phyloP scores from a whole-genome alignment of 257 asterid species.

The Solanum peruvianum region DNA sequence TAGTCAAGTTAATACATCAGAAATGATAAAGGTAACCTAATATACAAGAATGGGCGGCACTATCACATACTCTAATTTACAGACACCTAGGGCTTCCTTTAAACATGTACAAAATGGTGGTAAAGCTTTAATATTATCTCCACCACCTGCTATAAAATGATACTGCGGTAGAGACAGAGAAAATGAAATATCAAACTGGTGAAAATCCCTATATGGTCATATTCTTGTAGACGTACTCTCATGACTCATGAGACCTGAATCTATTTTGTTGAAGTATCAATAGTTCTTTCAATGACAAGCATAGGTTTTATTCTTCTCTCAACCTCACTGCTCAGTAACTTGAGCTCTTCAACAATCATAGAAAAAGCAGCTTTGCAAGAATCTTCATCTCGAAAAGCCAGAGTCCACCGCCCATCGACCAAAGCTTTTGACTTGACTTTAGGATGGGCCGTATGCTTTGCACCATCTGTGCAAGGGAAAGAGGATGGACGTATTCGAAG shows the following conservation, averaged over 20 bases:
- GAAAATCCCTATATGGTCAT: slow-evolving; percentile 14
- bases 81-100: slow-evolving; percentile 26
- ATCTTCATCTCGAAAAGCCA: slow-evolving; percentile 80
- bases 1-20: background rate
- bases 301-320: slow-evolving; percentile 55
- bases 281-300: slow-evolving; percentile 33
- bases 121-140: slow-evolving; percentile 17
- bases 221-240: slow-evolving; percentile 27
- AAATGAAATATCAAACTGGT: background rate
- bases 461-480: slow-evolving; percentile 42
- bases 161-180: background rate
- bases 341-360: slow-evolving; percentile 67
- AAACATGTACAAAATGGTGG: slow-evolving; percentile 28
- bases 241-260: slow-evolving; percentile 9
- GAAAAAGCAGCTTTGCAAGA: slow-evolving; percentile 52
- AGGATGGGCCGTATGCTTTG: slow-evolving; percentile 28
- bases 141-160: slow-evolving; percentile 13
- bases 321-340: slow-evolving; percentile 40
- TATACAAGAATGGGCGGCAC: slow-evolving; percentile 42
- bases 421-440: slow-evolving; percentile 55
- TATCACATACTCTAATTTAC: slow-evolving; percentile 33
- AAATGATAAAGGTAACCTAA: slow-evolving; percentile 8
- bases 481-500: slow-evolving; percentile 84
- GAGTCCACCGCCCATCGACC: slow-evolving; percentile 96
- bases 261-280: slow-evolving; percentile 9